Evolutionary conservation across 305 asterid genomes (phyloP).

Genomic region (Fraxinus latifolia): DNA sequence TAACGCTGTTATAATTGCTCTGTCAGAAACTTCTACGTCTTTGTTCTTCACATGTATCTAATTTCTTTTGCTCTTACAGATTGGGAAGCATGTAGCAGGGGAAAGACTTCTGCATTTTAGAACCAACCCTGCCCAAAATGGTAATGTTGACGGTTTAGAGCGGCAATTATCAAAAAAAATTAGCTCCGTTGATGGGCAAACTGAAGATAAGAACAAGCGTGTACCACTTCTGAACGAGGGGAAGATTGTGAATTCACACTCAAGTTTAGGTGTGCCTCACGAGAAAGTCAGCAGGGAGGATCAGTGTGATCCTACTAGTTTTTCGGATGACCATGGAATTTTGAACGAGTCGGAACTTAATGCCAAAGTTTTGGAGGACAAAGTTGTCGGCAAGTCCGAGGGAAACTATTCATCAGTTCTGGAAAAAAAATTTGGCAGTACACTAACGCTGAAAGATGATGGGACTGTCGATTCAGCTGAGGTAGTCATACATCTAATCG

Average conservation of each 20-base stretch:
- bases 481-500: conserved; percentile 40
- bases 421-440: conserved; percentile 43
- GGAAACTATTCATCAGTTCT: conserved; percentile 42
- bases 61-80: conserved; percentile 38
- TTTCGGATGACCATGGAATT: conserved; percentile 36
- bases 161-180: conserved; percentile 36
- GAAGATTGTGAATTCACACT: conserved; percentile 33
- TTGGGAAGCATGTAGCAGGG: conserved; percentile 40
- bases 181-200: conserved; percentile 35
- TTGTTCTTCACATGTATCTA: conserved; percentile 19
- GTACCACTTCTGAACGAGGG: conserved; percentile 33
- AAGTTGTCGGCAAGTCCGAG: conserved; percentile 38
- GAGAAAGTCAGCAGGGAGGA: conserved; percentile 44
- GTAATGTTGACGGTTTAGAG: conserved; percentile 35
- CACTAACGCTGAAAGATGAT: conserved; percentile 37
- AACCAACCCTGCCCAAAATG: conserved; percentile 37
- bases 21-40: conserved; percentile 9
- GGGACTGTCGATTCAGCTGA: conserved; percentile 32
- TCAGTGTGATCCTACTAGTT: conserved; percentile 33
- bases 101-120: conserved; percentile 36
- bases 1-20: neutral
- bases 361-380: conserved; percentile 40
- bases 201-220: conserved; percentile 37
- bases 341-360: conserved; percentile 38
- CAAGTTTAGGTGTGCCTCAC: conserved; percentile 37